Percentiles rank a stretch among this genome's conserved stretches.
Evolutionary conservation across 176 grass and related monocot species (phyloP).

Genomic region (Lolium perenne): DNA sequence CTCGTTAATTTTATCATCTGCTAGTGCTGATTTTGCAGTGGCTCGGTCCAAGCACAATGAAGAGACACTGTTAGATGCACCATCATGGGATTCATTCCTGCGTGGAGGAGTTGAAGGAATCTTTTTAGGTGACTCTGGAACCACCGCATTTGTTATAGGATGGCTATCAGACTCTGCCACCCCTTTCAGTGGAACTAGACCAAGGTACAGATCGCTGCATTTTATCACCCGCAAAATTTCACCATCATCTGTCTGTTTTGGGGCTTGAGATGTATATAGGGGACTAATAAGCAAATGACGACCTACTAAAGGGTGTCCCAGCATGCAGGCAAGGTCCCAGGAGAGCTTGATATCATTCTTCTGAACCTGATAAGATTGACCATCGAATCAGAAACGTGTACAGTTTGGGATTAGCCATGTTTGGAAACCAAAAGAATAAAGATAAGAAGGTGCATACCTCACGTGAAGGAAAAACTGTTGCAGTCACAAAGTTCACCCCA

Average conservation of each 20-base stretch:
- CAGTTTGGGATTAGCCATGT: slow-evolving; percentile 28
- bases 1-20: slow-evolving; percentile 75
- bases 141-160: slow-evolving; percentile 38
- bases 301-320: slow-evolving; percentile 64
- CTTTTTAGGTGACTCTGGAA: slow-evolving; percentile 53
- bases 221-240: slow-evolving; percentile 49
- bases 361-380: slow-evolving; percentile 55
- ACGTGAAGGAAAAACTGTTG: slow-evolving; percentile 65
- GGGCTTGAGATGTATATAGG: slow-evolving; percentile 42
- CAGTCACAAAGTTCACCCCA: slow-evolving; percentile 74
- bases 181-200: slow-evolving; percentile 53
- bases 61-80: slow-evolving; percentile 45
- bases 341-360: slow-evolving; percentile 85
- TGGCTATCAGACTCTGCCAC: slow-evolving; percentile 12
- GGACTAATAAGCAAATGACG: slow-evolving; percentile 64
- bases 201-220: slow-evolving; percentile 74
- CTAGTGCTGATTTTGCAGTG: slow-evolving; percentile 62
- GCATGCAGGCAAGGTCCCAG: slow-evolving; percentile 79
- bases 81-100: slow-evolving; percentile 43
- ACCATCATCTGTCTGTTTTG: slow-evolving; percentile 24
- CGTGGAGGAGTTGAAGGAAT: slow-evolving; percentile 37
- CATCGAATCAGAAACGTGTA: slow-evolving; percentile 23
- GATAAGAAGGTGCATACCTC: slow-evolving; percentile 50
- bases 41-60: slow-evolving; percentile 55
- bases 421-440: slow-evolving; percentile 24